Base-by-base conservation (phyloP, 805 yeast genomes). In the Komagataella pseudopastoris region DNA sequence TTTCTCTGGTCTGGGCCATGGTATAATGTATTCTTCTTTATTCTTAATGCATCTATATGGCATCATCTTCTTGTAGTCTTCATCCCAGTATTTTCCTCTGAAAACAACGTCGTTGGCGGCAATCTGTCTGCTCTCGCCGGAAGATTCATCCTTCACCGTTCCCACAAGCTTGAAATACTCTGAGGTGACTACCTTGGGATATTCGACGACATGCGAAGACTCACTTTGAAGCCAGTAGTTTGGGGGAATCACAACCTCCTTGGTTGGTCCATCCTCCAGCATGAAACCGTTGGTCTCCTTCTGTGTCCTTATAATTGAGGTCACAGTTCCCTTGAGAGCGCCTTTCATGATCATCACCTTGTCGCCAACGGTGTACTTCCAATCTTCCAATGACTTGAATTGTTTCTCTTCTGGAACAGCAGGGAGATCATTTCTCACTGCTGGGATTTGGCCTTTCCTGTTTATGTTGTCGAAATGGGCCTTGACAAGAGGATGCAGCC, bases 1-100 rank as follows among this genome's bases (percentile, higher is more conserved):
- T 0, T 71, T 68, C 39, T 73, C 80, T 1, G 93, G 90, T 58
- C 78, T 76, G 44, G 96, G 96, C 95, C 96, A 91, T 51, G 97
- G 97, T 50, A 90, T 81, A 22, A 81, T 77, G 51, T 88, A 70
- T 50, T 80, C 76, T 46, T 76, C 78, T 58, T 84, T 82, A 57
- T 85, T 81, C 56, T 76, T 77, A 23, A 90, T 88, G 58, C 80
- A 78, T 66, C 98, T 79, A 53, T 78, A 78, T 30, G 95, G 95
- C 71, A 88, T 68, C 74, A 83, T 77, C 59, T 73, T 73, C 62
- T 82, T 83, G 65, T 83, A 81, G 57, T 83, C 78, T 47, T 77
- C 78, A 61, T 89, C 96, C 64, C 77, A 91, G 62, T 85, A 83
- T 50, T 71, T 67, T 20, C 87, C 95, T 50, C 76, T 76, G 62